These are phyloP conservation scores for Micractinium conductrix DNA, from an alignment of 139 green algal genomes.

Conservation along the genomic window DNA sequence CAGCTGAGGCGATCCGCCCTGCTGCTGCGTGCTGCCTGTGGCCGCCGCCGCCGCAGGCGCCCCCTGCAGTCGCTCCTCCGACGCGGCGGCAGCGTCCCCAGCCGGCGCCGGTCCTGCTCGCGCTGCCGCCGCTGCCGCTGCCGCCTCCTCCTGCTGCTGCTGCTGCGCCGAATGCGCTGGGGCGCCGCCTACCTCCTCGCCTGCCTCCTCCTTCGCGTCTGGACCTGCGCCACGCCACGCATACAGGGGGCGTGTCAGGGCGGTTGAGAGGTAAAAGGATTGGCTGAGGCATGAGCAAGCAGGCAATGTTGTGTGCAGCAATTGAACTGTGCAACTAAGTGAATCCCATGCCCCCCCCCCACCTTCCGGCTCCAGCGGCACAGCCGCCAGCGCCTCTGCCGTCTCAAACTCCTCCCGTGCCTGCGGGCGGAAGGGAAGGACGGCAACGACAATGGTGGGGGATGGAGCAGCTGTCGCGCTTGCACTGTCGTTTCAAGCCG, in stretches of 20 bases:
- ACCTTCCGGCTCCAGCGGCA: neutral
- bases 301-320: too few species aligned
- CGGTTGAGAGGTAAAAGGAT: too few species aligned
- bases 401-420: conserved; percentile 30
- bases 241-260: too few species aligned
- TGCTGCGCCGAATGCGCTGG: neutral
- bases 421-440: neutral
- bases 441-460: too few species aligned
- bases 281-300: too few species aligned
- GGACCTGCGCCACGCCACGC: too few species aligned
- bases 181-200: neutral
- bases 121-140: neutral
- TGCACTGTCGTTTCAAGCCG: too few species aligned
- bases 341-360: too few species aligned
- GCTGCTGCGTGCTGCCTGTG: neutral
- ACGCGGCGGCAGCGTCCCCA: neutral
- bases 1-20: neutral
- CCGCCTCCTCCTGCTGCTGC: neutral
- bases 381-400: conserved; percentile 22
- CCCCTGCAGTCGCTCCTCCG: neutral
- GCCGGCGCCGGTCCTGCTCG: neutral
- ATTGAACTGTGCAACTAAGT: too few species aligned
- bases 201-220: neutral
- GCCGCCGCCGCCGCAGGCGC: neutral
- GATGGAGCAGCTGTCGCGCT: too few species aligned